Conservation (phyloP, 352 stramenopile genomes). For the Phytophthora brassicae region DNA sequence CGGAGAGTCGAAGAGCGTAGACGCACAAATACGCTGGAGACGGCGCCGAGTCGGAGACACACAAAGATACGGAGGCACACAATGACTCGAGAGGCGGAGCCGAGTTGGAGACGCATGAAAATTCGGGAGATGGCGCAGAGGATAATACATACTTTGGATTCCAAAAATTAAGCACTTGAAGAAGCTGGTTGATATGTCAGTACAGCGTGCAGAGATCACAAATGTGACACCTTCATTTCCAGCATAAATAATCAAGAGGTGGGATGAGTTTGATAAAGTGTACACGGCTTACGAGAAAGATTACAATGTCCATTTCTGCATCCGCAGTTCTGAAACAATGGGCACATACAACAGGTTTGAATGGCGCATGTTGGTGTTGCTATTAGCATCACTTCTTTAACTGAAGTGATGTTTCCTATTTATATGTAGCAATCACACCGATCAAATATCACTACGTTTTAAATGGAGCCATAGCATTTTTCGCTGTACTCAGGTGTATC, state of each 20-base stretch:
- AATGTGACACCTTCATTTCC: not conserved
- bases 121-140: too few species aligned
- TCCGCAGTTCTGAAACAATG: not conserved
- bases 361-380: not conserved
- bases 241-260: not conserved
- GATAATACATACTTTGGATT: not conserved
- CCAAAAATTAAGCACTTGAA: not conserved
- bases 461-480: not conserved
- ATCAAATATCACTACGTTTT: not conserved
- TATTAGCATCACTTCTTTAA: not conserved
- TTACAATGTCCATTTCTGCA: not conserved
- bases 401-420: not conserved
- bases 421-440: not conserved
- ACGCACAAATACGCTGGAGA: too few species aligned
- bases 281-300: not conserved
- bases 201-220: not conserved
- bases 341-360: not conserved
- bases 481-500: not conserved
- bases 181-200: not conserved
- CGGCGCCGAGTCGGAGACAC: too few species aligned
- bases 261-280: not conserved
- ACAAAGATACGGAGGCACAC: too few species aligned
- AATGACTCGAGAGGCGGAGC: too few species aligned
- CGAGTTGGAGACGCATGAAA: too few species aligned
- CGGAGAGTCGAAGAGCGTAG: too few species aligned